These are phyloP conservation scores for Talaromyces marneffei DNA, from an alignment of 2,329 filamentous ascomycete genomes.

Conservation along the genomic window DNA sequence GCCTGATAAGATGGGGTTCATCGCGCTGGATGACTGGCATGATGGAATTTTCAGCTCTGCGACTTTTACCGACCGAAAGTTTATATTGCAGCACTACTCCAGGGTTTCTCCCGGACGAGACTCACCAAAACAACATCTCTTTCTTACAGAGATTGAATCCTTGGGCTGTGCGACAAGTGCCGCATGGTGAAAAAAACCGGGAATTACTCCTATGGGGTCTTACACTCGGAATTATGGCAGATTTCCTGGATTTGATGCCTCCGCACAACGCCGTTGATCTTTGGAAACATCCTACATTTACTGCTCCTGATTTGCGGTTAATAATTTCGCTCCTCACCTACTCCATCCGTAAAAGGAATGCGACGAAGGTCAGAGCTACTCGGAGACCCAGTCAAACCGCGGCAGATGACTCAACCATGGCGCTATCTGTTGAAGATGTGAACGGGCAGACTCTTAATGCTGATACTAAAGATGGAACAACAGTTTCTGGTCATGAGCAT, in stretches of 20 bases:
- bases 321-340: constrained; percentile 57
- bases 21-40: constrained; percentile 55
- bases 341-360: constrained; percentile 50
- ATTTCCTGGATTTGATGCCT: constrained; percentile 63
- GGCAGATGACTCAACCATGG: constrained; percentile 31
- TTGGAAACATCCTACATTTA: constrained; percentile 66
- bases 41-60: constrained; percentile 63
- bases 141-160: constrained; percentile 24
- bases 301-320: constrained; percentile 54
- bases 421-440: constrained; percentile 22
- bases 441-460: background rate
- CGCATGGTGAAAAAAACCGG: constrained; percentile 26
- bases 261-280: constrained; percentile 55
- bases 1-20: constrained; percentile 50
- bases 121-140: constrained; percentile 14
- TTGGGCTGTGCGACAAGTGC: constrained; percentile 26
- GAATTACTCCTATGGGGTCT: constrained; percentile 63
- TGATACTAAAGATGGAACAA: background rate
- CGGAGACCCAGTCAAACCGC: constrained; percentile 28
- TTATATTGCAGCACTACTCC: constrained; percentile 51
- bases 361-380: constrained; percentile 28
- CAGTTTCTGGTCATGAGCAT: constrained; percentile 22
- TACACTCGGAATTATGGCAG: constrained; percentile 60
- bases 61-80: constrained; percentile 56
- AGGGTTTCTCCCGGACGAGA: constrained; percentile 42